A percentile compares a stretch with the other conserved stretches of the same genome.
These are phyloP conservation scores for Colletotrichum chlorophyti DNA, from an alignment of 2,329 filamentous ascomycete genomes.

Conservation along the genomic window DNA sequence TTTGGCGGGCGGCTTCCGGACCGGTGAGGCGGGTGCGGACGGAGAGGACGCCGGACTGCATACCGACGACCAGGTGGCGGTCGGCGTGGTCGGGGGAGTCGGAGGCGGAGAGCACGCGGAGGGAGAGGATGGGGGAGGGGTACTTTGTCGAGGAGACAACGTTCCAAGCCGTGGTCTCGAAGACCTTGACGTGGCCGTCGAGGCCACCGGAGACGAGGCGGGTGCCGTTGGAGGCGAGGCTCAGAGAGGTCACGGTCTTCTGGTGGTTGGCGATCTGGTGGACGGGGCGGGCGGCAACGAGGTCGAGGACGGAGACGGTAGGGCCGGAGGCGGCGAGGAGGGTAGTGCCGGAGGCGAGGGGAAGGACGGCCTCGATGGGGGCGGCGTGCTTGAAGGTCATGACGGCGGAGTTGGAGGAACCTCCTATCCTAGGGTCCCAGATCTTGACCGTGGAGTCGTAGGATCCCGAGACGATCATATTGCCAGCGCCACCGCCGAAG, in stretches of 20 bases:
- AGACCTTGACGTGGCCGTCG: slow-evolving; percentile 96
- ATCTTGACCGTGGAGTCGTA: slow-evolving; percentile 94
- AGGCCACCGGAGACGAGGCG: slow-evolving; percentile 87
- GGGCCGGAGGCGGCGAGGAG: slow-evolving; percentile 86
- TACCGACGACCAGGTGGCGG: slow-evolving; percentile 92
- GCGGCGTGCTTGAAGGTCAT: slow-evolving; percentile 97
- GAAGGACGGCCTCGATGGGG: slow-evolving; percentile 86
- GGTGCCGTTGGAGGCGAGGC: slow-evolving; percentile 79
- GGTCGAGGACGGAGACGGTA: slow-evolving; percentile 87
- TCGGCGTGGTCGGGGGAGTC: slow-evolving; percentile 55
- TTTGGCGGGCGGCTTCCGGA: slow-evolving; percentile 77
- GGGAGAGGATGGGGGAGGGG: slow-evolving; percentile 84
- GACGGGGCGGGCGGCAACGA: slow-evolving; percentile 88
- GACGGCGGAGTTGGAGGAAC: slow-evolving; percentile 62
- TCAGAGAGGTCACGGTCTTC: slow-evolving; percentile 92
- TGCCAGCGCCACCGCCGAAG: slow-evolving; percentile 65
- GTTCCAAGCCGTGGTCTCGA: slow-evolving; percentile 93
- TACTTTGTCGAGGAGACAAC: slow-evolving; percentile 96
- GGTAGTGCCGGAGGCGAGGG: slow-evolving; percentile 85
- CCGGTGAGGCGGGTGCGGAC: slow-evolving; percentile 88
- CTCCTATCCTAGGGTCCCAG: slow-evolving; percentile 84
- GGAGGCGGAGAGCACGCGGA: slow-evolving; percentile 69
- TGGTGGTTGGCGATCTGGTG: slow-evolving; percentile 93
- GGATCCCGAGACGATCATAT: slow-evolving; percentile 85
- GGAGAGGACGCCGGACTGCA: slow-evolving; percentile 91